A percentile compares a stretch with the other conserved stretches of the same genome.
Evolutionary conservation across 129 eudicot species (phyloP).

Genomic region (Flaveria bidentis): DNA sequence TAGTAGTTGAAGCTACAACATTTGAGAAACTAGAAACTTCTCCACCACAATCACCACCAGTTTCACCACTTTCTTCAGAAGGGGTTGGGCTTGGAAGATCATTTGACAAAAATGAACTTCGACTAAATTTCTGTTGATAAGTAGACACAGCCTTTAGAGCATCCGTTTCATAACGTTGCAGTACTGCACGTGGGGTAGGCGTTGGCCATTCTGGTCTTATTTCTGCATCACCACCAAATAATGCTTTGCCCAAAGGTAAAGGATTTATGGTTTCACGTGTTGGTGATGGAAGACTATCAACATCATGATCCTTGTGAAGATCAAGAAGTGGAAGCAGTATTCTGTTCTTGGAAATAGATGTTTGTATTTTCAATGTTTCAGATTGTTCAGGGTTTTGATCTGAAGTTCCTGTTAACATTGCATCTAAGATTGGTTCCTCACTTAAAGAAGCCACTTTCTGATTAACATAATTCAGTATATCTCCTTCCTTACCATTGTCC

Average conservation of each 20-base stretch:
- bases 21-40: conserved; percentile 72
- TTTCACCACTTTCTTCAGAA: conserved; percentile 76
- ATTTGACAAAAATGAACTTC: conserved; percentile 44
- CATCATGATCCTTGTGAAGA: conserved; percentile 93
- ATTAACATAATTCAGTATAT: conserved; percentile 17
- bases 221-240: conserved; percentile 39
- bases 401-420: conserved; percentile 25
- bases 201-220: conserved; percentile 74
- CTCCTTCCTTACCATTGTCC: conserved; percentile 25
- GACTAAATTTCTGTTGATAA: conserved; percentile 89
- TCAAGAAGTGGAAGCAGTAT: conserved; percentile 72
- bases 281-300: conserved; percentile 98
- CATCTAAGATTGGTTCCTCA: conserved; percentile 33
- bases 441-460: conserved; percentile 26
- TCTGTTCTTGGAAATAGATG: conserved; percentile 50
- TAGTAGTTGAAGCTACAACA: conserved; percentile 28
- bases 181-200: conserved; percentile 48
- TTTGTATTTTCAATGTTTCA: conserved; percentile 42
- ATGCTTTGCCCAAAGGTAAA: conserved; percentile 48
- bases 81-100: conserved; percentile 99
- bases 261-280: conserved; percentile 57
- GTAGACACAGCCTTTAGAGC: conserved; percentile 83
- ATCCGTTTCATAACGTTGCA: conserved; percentile 86
- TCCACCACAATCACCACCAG: conserved; percentile 63
- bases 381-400: conserved; percentile 28